These are phyloP conservation scores for Pestalotiopsis sp. DNA, from an alignment of 2,329 filamentous ascomycete genomes.

Conservation along the genomic window DNA sequence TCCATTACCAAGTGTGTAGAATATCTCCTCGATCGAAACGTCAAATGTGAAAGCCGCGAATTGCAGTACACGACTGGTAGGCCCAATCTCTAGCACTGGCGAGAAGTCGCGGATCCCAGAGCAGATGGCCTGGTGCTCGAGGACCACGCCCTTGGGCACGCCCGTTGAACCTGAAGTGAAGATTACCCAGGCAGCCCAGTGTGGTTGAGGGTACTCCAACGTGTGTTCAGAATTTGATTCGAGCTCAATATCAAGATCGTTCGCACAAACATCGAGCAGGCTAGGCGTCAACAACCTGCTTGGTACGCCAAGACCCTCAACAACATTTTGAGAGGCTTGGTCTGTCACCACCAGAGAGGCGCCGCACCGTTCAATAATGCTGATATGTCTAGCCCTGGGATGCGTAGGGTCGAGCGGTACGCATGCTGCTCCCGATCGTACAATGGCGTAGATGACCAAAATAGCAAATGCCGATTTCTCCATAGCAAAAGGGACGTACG, in stretches of 20 bases:
- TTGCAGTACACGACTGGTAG: too few species aligned
- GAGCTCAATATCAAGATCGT: background rate
- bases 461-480: background rate
- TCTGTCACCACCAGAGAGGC: background rate
- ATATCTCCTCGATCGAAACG: background rate
- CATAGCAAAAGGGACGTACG: background rate
- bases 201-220: background rate
- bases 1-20: background rate
- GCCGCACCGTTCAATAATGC: background rate
- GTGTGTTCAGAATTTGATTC: background rate
- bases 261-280: background rate
- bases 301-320: background rate
- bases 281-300: background rate
- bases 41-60: background rate
- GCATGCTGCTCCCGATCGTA: background rate
- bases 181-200: constrained; percentile 50
- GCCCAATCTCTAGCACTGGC: too few species aligned
- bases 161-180: constrained; percentile 69
- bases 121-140: constrained; percentile 21
- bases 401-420: background rate
- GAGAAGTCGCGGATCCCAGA: background rate
- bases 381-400: background rate
- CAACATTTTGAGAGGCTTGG: background rate
- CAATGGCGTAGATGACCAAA: background rate
- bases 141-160: constrained; percentile 63